Base-by-base conservation (phyloP, 805 yeast genomes). In the Clavispora vitiphila region DNA sequence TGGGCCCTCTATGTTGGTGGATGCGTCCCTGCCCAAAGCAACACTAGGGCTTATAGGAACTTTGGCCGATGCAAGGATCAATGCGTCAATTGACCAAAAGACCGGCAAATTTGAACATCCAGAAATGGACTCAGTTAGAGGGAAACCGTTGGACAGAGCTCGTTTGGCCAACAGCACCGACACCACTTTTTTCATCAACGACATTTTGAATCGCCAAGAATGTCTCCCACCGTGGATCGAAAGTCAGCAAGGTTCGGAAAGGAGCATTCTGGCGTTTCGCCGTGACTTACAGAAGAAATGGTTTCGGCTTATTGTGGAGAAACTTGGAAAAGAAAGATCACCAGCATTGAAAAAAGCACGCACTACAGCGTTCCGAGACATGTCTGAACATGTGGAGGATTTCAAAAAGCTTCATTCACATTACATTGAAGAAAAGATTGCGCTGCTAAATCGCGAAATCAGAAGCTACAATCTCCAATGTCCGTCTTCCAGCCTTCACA, bases 191-290 rank as follows among this genome's bases (percentile, higher is more conserved):
- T 86, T 87, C 57, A 61, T 89, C 64, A 89, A 89, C 61, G 80
- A 85, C 47, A 82, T 89, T 35, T 62, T 89, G 42, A 77, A 74
- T 47, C 74, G 77, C 34, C 96, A 89, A 59, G 89, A 86, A 37
- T 80, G 86, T 1, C 66, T 80, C 9, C 96, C 96, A 0, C 95
- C 95, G 0, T 89, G 96, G 96, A 82, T 89, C 27, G 95, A 87
- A 52, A 81, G 77, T 41, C 93, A 86, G 58, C 69, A 76, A 15
- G 71, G 77, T 2, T 77, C 83, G 4, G 72, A 74, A 34, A 45
- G 53, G 2, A 76, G 75, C 27, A 69, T 84, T 8, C 56, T 52
- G 2, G 54, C 54, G 0, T 78, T 86, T 40, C 61, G 89, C 39
- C 46, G 50, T 0, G 68, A 68, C 26, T 41, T 81, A 23, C 72